These are phyloP conservation scores for Aspergillus egyptiacus DNA, from an alignment of 495 filamentous ascomycete genomes.

Conservation along the genomic window DNA sequence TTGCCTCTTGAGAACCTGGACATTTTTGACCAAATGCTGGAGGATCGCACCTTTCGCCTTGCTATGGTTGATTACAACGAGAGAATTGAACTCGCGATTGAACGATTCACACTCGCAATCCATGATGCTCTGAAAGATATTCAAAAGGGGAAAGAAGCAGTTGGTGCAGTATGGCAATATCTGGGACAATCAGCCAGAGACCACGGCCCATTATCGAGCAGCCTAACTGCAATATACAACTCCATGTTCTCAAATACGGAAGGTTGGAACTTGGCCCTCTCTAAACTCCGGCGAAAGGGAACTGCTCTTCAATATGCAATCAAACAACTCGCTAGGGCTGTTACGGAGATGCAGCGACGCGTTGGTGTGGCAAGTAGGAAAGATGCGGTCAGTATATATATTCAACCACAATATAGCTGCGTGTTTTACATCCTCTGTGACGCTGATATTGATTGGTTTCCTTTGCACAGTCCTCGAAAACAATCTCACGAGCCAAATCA, in stretches of 20 bases:
- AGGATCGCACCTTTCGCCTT: conserved; percentile 71
- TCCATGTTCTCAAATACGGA: conserved; percentile 81
- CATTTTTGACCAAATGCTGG: conserved; percentile 86
- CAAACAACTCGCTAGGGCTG: conserved; percentile 57
- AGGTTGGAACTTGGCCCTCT: conserved; percentile 73
- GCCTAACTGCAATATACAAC: conserved; percentile 58
- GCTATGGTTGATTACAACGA: conserved; percentile 83
- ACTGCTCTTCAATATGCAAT: conserved; percentile 54
- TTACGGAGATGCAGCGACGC: conserved; percentile 71
- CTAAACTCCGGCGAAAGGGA: conserved; percentile 61
- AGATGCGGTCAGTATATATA: conserved; percentile 36
- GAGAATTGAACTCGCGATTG: conserved; percentile 83
- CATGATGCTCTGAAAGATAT: conserved; percentile 73
- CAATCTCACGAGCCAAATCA: conserved; percentile 20
- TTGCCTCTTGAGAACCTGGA: conserved; percentile 75
- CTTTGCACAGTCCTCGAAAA: conserved; percentile 14
- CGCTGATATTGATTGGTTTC: too few species aligned
- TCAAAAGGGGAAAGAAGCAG: conserved; percentile 67
- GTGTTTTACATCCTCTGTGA: too few species aligned
- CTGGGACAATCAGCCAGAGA: conserved; percentile 56
- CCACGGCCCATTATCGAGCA: conserved; percentile 39
- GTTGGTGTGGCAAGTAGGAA: conserved; percentile 68
- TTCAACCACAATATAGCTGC: neutral
- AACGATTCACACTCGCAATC: conserved; percentile 66
- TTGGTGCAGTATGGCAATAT: conserved; percentile 70